Percentiles rank a stretch among this genome's conserved stretches.
Conservation (phyloP, 768 basidiomycete genomes). For the Lenzites betulinus region DNA sequence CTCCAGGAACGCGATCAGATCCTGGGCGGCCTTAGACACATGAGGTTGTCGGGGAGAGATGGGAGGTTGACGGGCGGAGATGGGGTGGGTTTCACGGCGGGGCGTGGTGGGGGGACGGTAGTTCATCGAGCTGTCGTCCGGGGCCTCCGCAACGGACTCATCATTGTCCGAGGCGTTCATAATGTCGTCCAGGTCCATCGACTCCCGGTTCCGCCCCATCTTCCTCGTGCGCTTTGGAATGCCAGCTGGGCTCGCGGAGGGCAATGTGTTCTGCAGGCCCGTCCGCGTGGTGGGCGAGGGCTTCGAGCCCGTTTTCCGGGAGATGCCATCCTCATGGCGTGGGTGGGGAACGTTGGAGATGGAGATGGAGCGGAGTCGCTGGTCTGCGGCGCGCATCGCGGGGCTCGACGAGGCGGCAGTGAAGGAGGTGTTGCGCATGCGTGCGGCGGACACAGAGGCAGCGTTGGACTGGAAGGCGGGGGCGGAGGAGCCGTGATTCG, state of each 20-base stretch:
- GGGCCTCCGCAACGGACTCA: slow-evolving; percentile 26
- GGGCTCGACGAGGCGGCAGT: slow-evolving; percentile 10
- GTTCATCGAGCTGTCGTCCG: slow-evolving; percentile 1
- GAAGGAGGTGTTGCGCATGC: slow-evolving; percentile 18
- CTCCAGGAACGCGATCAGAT: slow-evolving; percentile 58
- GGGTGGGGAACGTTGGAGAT: slow-evolving; percentile 28
- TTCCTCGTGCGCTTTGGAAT: slow-evolving; percentile 52
- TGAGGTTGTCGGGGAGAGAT: slow-evolving; percentile 24
- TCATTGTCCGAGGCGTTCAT: slow-evolving; percentile 74
- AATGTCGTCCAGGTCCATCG: slow-evolving; percentile 73
- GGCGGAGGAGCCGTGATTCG: slow-evolving; percentile 20
- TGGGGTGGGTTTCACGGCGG: not conserved
- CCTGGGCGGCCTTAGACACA: slow-evolving; percentile 48
- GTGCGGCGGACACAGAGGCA: not conserved
- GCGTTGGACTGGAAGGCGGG: slow-evolving; percentile 19
- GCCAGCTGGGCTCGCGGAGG: slow-evolving; percentile 26
- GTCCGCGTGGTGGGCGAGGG: not conserved
- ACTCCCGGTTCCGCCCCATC: slow-evolving; percentile 60
- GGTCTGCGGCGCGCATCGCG: slow-evolving; percentile 4
- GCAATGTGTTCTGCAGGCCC: slow-evolving; percentile 16
- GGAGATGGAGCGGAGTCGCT: slow-evolving; percentile 26
- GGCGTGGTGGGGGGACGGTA: slow-evolving; percentile 9
- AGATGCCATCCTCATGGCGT: slow-evolving; percentile 19
- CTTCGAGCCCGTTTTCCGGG: slow-evolving; percentile 2
- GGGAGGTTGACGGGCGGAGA: not conserved